Percentiles rank a stretch among this genome's conserved stretches.
phyloP scores from a whole-genome alignment of 768 basidiomycete species.

The Russula griseocarnosa region DNA sequence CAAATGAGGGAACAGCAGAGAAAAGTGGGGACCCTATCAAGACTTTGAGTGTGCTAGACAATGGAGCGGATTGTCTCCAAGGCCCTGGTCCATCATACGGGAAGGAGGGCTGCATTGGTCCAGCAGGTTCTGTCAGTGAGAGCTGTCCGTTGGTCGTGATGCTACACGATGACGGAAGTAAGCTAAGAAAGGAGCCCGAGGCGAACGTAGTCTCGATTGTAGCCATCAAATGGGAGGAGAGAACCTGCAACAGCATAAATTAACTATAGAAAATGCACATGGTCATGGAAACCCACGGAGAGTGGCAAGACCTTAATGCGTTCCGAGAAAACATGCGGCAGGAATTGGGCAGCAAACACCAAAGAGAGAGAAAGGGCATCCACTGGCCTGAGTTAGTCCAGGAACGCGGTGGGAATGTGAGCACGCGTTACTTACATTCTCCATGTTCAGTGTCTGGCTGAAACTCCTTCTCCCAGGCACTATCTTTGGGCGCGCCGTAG shows the following conservation, averaged over 20 bases:
- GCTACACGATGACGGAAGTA: conserved; percentile 38
- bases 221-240: conserved; percentile 38
- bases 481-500: conserved; percentile 37
- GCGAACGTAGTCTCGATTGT: conserved; percentile 55
- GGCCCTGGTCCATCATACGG: conserved; percentile 17
- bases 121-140: conserved; percentile 2
- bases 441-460: conserved; percentile 47
- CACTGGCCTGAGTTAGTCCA: conserved; percentile 1
- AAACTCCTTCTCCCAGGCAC: conserved; percentile 68
- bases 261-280: conserved; percentile 22
- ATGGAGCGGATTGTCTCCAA: conserved; percentile 18
- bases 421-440: conserved; percentile 32
- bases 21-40: conserved; percentile 29
- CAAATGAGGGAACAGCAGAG: conserved; percentile 31
- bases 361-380: conserved; percentile 34
- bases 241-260: conserved; percentile 31
- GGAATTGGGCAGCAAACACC: conserved; percentile 55
- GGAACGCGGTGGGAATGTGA: background rate
- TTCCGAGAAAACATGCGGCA: conserved; percentile 49
- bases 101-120: conserved; percentile 14
- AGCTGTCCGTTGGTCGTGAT: conserved; percentile 26
- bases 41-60: conserved; percentile 25
- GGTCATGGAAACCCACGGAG: conserved; percentile 35
- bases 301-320: conserved; percentile 63
- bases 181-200: conserved; percentile 51